These are phyloP conservation scores for Leptomonas seymouri DNA, from an alignment of 208 protist species.

Conservation along the genomic window DNA sequence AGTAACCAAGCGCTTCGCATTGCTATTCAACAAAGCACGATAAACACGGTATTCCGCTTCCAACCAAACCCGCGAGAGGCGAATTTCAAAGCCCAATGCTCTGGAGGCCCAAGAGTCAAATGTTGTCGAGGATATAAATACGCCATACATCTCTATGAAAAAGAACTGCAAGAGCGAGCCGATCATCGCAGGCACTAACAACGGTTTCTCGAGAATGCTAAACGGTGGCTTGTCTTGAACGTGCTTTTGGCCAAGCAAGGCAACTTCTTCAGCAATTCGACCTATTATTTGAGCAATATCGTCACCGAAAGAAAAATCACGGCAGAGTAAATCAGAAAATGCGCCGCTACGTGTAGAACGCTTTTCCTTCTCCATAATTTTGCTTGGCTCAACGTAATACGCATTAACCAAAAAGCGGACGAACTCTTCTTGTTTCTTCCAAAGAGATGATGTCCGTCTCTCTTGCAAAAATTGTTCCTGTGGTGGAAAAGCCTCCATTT, in stretches of 20 bases:
- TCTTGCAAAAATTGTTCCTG: not conserved
- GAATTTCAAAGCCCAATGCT: constrained; percentile 9
- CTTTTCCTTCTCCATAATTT: constrained; percentile 4
- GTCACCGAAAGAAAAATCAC: not conserved
- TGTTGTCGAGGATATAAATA: constrained; percentile 29
- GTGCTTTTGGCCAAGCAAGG: constrained; percentile 30
- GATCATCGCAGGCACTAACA: constrained; percentile 33
- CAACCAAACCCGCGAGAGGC: constrained; percentile 18
- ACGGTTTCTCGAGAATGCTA: constrained; percentile 29
- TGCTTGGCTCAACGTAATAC: constrained; percentile 27
- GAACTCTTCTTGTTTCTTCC: constrained; percentile 20
- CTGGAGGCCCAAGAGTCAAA: constrained; percentile 29
- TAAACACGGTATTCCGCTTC: constrained; percentile 21
- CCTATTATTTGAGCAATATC: constrained; percentile 11
- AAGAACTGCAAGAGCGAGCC: constrained; percentile 29
- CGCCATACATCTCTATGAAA: constrained; percentile 21
- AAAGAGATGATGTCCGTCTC: not conserved
- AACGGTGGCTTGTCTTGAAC: constrained; percentile 20
- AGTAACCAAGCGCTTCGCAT: not conserved
- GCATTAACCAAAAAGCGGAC: constrained; percentile 23
- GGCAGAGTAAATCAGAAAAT: not conserved
- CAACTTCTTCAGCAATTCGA: constrained; percentile 27
- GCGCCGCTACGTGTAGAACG: not conserved
- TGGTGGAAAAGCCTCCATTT: not conserved
- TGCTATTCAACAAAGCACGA: not conserved